Evolutionary conservation across 345 rosid genomes (phyloP), one percentile per base, ranked within the genome.

Genomic region (Dovyalis caffra): DNA sequence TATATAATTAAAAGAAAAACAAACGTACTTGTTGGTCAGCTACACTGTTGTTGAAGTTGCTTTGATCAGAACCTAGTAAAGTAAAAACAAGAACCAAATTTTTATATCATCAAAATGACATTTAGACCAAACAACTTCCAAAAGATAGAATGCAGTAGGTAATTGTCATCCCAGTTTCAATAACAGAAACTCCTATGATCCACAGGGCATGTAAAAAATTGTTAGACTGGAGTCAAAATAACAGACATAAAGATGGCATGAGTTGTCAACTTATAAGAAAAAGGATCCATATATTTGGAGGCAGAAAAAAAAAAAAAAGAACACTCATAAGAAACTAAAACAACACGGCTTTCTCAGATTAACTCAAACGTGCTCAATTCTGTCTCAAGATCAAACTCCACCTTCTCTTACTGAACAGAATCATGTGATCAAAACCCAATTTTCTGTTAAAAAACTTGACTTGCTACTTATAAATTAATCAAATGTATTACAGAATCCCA

Each of bases 11-110:
- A 21, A 23, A 37, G 33, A 64, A 18, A 64, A 29, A 64, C 15
- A 79, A 83, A 87, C 93, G 35, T 78, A 93, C 99, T 84, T 93
- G 94, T 82, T 96, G 91, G 78, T 88, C 99, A 72, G 95, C 95
- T 43, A 96, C 98, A 69, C 95, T 93, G 86, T 56, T 88, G 84
- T 96, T 96, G 89, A 96, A 96, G 93, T 85, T 93, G 78, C 86
- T 93, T 78, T 81, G 88, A 81, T 90, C 97, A 15, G 92, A 80
- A 82, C 89, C 98, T 93, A 58, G 33, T 10, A 74, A 81, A 65
- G 68, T 43, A 12, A 73, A n/a, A 70, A 45, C 16, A 77, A 33
- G 23, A 79, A 76, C 67, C 66, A 1, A 62, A 29, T 28, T 32
- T 43, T 65, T 74, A 75, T 60, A 79, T 69, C 37, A 49, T 72